Evolutionary conservation across 1,284 basidiomycete genomes (phyloP).

Genomic region (Ganoderma boninense): DNA sequence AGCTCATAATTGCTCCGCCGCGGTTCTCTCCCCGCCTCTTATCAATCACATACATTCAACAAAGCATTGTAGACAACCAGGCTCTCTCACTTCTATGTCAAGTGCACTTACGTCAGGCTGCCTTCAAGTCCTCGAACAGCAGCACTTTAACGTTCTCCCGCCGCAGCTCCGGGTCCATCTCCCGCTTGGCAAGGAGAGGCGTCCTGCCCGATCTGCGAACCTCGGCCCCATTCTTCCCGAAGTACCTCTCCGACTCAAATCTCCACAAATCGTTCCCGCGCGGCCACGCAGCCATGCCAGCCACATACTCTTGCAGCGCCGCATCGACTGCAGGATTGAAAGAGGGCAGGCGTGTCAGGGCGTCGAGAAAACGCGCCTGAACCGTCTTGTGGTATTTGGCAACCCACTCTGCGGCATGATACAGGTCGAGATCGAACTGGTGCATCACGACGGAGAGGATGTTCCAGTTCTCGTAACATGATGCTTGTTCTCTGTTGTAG

Average conservation of each 20-base stretch:
- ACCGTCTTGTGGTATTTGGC: slow-evolving; percentile 38
- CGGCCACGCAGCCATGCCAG: slow-evolving; percentile 40
- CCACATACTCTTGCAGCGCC: slow-evolving; percentile 37
- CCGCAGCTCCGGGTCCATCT: background rate
- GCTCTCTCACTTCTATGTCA: no score
- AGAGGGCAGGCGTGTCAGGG: slow-evolving; percentile 24
- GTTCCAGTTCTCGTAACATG: slow-evolving; percentile 45
- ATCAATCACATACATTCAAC: no score
- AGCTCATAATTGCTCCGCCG: no score
- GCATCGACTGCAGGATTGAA: slow-evolving; percentile 15
- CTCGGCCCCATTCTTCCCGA: slow-evolving; percentile 38
- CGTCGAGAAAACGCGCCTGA: slow-evolving; percentile 39
- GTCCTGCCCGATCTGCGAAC: slow-evolving; percentile 19
- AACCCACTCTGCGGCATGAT: slow-evolving; percentile 44
- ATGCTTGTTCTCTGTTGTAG: slow-evolving; percentile 47
- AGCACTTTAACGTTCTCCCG: background rate
- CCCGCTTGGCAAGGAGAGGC: background rate
- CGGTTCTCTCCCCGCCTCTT: no score
- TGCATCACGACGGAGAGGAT: slow-evolving; percentile 44
- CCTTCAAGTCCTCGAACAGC: background rate
- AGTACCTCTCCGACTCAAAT: slow-evolving; percentile 45
- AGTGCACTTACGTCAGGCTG: background rate
- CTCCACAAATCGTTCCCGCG: slow-evolving; percentile 43
- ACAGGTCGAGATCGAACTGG: slow-evolving; percentile 36
- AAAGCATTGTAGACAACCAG: no score